Base-by-base conservation (phyloP, 2,329 filamentous ascomycete genomes). In the Xylaria polymorpha region DNA sequence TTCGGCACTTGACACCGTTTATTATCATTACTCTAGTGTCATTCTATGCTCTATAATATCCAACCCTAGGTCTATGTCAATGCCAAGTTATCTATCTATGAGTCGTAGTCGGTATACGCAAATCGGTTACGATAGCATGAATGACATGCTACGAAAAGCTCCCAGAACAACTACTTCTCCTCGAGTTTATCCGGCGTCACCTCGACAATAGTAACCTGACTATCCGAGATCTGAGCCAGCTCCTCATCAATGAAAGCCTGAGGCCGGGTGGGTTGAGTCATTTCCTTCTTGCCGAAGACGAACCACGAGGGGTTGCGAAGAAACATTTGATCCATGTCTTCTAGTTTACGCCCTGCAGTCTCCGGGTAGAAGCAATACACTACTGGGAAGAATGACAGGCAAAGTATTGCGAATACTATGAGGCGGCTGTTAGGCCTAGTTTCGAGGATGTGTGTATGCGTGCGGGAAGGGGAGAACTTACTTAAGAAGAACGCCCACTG, bases 281-380 rank as follows among this genome's bases (percentile, higher is more conserved):
- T 70, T 18, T 73, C 73, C 4, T 71, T 67, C 61, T 80, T 78
- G 32, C 76, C 73, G 39, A 75, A 81, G 15, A 82, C 80, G 41
- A 81, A 72, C 15, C 77, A 50, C 15, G 72, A 73, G 1, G 75
- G 75, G 50, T 77, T 74, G 41, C 74, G 74, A 43, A 77, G 77
- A 67, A 81, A 83, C 48, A 82, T 82, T 64, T 82, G 76, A 68
- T 85, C 83, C 75, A 85, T 85, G 53, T 85, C 83, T 76, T 91
- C 88, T 18, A 90, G 80, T 7, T 82, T 85, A 3, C 84, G 81
- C 64, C 73, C 71, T 71, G 81, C 78, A 0, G 83, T 84, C 68
- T 85, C 83, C 0, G 83, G 82, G 60, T 85, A 84, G 64, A 85
- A 80, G 64, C 81, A 79, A 67, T 82, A 83, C 0, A 83, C 82